phyloP scores from a whole-genome alignment of 768 basidiomycete species.

The Suillus sp. region DNA sequence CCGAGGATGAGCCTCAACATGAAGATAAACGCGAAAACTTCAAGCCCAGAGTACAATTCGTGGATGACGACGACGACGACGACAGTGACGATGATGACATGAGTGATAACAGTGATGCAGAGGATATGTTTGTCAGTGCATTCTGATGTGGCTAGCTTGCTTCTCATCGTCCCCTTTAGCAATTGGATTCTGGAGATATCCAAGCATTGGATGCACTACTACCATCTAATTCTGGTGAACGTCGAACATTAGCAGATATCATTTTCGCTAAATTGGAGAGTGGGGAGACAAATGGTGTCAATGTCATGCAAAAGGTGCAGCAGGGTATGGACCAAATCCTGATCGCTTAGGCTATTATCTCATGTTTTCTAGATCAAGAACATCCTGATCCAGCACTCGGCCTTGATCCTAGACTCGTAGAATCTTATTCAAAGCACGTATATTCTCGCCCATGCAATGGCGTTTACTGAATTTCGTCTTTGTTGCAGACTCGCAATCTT shows the following conservation, averaged over 20 bases:
- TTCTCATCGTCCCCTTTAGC: constrained; percentile 40
- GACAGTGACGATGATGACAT: constrained; percentile 36
- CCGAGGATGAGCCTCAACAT: constrained; percentile 45
- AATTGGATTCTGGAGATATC: constrained; percentile 91
- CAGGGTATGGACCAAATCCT: constrained; percentile 45
- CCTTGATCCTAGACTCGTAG: constrained; percentile 89
- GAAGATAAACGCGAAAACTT: constrained; percentile 39
- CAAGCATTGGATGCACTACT: constrained; percentile 81
- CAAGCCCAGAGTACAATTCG: constrained; percentile 33
- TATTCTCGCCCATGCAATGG: neutral
- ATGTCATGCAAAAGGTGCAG: constrained; percentile 59
- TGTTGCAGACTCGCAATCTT: constrained; percentile 75
- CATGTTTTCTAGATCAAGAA: constrained; percentile 41
- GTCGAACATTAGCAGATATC: constrained; percentile 92
- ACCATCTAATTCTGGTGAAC: constrained; percentile 72
- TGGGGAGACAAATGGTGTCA: constrained; percentile 49
- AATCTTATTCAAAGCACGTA: constrained; percentile 88
- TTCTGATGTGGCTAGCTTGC: constrained; percentile 13
- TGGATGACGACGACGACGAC: constrained; percentile 57
- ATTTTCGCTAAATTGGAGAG: constrained; percentile 92
- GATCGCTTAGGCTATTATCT: constrained; percentile 11
- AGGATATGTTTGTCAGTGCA: constrained; percentile 60
- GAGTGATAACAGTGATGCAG: constrained; percentile 54
- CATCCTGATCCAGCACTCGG: constrained; percentile 83
- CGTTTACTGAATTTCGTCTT: constrained; percentile 10